phyloP scores from a whole-genome alignment of 2,329 filamentous ascomycete genomes.

The Phoma sp. region DNA sequence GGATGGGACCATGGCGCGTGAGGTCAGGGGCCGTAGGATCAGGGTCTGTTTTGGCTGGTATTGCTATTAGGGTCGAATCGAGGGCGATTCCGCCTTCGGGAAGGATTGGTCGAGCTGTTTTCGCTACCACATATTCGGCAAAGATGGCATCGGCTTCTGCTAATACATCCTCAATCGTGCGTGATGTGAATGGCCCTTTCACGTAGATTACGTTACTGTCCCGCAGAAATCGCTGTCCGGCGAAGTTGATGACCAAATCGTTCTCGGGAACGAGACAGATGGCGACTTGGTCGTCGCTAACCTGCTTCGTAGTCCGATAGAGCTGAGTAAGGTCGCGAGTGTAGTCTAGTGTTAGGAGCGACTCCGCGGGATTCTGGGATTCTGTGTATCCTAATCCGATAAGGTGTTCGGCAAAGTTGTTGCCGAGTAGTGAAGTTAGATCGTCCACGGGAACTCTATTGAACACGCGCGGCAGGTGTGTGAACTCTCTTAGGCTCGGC shows the following conservation, averaged over 20 bases:
- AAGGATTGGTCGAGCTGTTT: not conserved
- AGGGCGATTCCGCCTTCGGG: slow-evolving; percentile 2
- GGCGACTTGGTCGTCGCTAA: slow-evolving; percentile 28
- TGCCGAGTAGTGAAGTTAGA: slow-evolving; percentile 16
- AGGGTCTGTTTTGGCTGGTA: not conserved
- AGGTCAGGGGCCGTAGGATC: not conserved
- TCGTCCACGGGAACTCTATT: slow-evolving; percentile 20
- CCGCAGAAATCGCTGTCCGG: slow-evolving; percentile 16
- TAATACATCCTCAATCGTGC: slow-evolving; percentile 24
- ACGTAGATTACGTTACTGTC: slow-evolving; percentile 35
- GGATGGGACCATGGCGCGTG: slow-evolving; percentile 10
- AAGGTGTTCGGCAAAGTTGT: slow-evolving; percentile 27
- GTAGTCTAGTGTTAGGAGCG: slow-evolving; percentile 38
- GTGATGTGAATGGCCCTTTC: slow-evolving; percentile 37
- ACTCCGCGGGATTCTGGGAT: slow-evolving; percentile 13
- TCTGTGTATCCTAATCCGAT: slow-evolving; percentile 19
- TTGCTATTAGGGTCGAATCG: not conserved
- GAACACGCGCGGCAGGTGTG: slow-evolving; percentile 18
- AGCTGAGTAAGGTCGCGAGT: slow-evolving; percentile 28
- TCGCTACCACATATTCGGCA: slow-evolving; percentile 10
- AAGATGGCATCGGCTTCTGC: slow-evolving; percentile 22
- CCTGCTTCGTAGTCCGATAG: slow-evolving; percentile 17
- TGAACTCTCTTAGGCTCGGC: not conserved
- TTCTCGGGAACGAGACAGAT: slow-evolving; percentile 42
- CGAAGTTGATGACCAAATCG: slow-evolving; percentile 26